Base-by-base conservation (phyloP, 2,329 filamentous ascomycete species). In the Verticillium albo-atrum region DNA sequence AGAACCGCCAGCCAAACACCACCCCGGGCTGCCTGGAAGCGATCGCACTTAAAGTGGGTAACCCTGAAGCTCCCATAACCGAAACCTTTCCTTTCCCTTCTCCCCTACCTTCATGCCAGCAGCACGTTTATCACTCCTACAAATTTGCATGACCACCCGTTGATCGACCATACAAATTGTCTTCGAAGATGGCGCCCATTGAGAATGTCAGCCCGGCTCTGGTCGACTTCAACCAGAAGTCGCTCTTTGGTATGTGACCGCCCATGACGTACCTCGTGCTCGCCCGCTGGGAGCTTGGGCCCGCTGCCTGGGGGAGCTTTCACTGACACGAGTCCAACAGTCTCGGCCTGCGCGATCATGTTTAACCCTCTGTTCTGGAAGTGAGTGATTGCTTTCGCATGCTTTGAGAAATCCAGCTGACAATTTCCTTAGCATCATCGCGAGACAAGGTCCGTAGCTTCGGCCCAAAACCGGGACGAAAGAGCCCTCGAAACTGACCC, bases 321-420 rank as follows among this genome's bases (percentile, higher is more conserved):
- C 20, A 12, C 20, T 50, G 42, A 53, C 51, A 7, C 12, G 25
- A 17, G 25, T n/a, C n/a, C 60, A 55, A 60, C 66, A 97, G 93
- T 95, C 67, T 91, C 92, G 66, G 90, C 88, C 54, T 82, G 81
- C 59, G 85, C 90, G 57, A 96, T 99, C 76, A 83, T 89, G 55
- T 98, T 99, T 78, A 99, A 99, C 77, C 95, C 95, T 25, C 89
- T 95, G n/a, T 98, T 97, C 77, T 99, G 95, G 95, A 99, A 99
- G 93, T 97, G 83, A 81, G 91, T 83, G 6, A n/a, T 50, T 50
- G 17, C n/a, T 52, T 58, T 50, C 56, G 20, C 15, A 25, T 28
- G 20, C 14, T 25, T n/a, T 15, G 23, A 5, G n/a, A 20, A 25
- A 37, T 4, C 42, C 25, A 59, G 64, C 76, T 80, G 70, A 81